Evolutionary conservation across 257 asterid genomes (phyloP).

Genomic region (Petunia secreta): DNA sequence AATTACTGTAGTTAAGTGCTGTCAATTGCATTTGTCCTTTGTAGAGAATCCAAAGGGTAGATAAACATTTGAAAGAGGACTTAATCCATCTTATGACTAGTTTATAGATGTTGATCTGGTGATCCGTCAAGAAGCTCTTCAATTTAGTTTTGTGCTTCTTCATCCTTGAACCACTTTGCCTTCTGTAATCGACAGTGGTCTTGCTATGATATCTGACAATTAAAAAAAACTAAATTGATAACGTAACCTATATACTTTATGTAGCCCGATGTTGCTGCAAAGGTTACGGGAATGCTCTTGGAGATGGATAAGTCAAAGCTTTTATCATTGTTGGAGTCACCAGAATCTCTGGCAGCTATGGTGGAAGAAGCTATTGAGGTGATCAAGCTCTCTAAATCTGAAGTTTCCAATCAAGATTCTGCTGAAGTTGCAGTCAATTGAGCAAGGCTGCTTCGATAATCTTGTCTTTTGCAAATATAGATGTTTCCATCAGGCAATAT

Average conservation of each 20-base stretch:
- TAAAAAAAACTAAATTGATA: not conserved
- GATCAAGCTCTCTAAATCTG: constrained; percentile 59
- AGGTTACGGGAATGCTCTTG: constrained; percentile 91
- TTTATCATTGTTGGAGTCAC: constrained; percentile 66
- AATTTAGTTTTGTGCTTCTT: constrained; percentile 17
- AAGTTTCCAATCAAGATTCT: constrained; percentile 55
- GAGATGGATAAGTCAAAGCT: constrained; percentile 91
- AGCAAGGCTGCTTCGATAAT: constrained; percentile 18
- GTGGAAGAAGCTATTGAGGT: constrained; percentile 81
- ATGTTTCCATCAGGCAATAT: constrained; percentile 3
- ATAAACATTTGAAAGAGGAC: constrained; percentile 4
- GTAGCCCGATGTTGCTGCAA: constrained; percentile 74
- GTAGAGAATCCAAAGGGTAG: not conserved
- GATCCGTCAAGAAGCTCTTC: not conserved
- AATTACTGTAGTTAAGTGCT: not conserved
- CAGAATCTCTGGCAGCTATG: constrained; percentile 64
- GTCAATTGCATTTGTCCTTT: not conserved
- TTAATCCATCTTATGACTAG: not conserved
- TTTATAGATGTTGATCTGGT: constrained; percentile 11
- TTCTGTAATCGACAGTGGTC: not conserved
- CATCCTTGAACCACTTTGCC: not conserved
- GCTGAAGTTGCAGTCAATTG: constrained; percentile 64
- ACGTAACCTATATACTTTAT: not conserved
- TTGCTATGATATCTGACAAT: not conserved
- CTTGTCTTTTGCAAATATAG: not conserved